Percentiles rank a stretch among this genome's conserved stretches.
Conservation (phyloP, 129 eudicot genomes). For the Arctium minus region DNA sequence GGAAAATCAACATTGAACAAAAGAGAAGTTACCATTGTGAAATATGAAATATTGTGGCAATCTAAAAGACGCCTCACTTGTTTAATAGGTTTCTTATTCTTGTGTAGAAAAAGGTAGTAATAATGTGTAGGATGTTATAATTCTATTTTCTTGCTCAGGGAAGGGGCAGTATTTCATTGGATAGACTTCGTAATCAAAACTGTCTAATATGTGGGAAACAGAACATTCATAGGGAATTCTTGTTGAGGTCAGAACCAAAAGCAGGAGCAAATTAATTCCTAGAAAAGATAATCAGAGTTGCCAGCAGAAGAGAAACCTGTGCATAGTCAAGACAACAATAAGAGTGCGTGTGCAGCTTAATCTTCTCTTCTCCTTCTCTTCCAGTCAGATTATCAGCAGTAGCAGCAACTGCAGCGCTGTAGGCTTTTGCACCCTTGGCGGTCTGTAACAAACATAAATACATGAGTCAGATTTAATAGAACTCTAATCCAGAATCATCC, state of each 20-base stretch:
- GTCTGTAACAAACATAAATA: conserved; percentile 44
- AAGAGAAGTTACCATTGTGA: too few relatives aligned
- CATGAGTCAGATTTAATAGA: neutral
- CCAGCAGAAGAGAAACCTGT: conserved; percentile 54
- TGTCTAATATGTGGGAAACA: neutral
- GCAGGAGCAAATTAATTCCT: neutral
- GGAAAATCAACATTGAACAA: too few relatives aligned
- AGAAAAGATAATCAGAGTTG: neutral
- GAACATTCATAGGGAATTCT: too few relatives aligned
- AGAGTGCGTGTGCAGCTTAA: conserved; percentile 88
- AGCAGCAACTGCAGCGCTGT: conserved; percentile 92
- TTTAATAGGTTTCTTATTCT: neutral
- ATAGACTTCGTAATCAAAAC: neutral
- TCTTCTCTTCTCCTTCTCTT: conserved; percentile 91
- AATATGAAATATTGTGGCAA: neutral
- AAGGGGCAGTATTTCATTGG: neutral
- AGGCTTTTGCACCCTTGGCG: conserved; percentile 81
- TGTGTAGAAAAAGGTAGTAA: too few relatives aligned
- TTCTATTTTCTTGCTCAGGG: neutral
- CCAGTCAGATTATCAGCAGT: conserved; percentile 65
- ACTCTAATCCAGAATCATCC: neutral
- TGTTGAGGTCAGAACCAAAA: neutral
- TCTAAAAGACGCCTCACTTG: neutral
- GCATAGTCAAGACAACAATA: conserved; percentile 95
- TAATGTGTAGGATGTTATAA: neutral